These are phyloP conservation scores for Tuber indicum DNA, from an alignment of 495 filamentous ascomycete genomes.

Conservation along the genomic window DNA sequence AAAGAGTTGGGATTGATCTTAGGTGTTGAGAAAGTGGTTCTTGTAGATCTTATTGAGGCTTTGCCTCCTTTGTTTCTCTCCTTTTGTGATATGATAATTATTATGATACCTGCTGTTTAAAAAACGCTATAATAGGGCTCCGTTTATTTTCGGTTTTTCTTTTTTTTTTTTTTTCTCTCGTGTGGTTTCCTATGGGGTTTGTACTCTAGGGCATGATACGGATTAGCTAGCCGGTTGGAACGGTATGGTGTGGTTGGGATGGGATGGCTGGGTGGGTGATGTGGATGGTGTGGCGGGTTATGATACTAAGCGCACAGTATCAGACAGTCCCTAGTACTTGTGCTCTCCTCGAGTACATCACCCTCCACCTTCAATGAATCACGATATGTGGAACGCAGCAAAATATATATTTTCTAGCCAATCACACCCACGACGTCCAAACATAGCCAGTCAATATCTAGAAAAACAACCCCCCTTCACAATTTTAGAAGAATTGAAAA, in stretches of 20 bases:
- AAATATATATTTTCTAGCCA: not conserved
- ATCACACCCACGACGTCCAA: not conserved
- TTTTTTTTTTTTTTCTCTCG: not conserved
- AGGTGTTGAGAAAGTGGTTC: conserved; percentile 57
- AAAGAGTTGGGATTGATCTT: conserved; percentile 70
- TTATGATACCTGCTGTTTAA: not conserved
- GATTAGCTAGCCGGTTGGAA: not conserved
- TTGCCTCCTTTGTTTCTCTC: not conserved
- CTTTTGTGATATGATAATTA: not conserved
- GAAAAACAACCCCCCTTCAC: not conserved
- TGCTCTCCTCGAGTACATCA: not conserved
- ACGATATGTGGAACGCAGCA: not conserved
- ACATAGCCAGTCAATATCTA: not conserved
- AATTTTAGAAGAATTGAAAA: not conserved
- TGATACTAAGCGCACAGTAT: not conserved
- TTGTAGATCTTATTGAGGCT: not conserved
- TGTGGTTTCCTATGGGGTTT: not conserved
- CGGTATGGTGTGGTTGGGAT: not conserved
- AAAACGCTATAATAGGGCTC: not conserved
- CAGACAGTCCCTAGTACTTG: not conserved
- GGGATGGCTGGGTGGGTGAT: not conserved
- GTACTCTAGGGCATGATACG: not conserved
- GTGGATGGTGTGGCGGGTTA: not conserved
- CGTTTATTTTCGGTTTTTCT: not conserved
- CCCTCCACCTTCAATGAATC: not conserved